Evolutionary conservation across 2,329 filamentous ascomycete species (phyloP).

Genomic region (Hypoxylon sp.): DNA sequence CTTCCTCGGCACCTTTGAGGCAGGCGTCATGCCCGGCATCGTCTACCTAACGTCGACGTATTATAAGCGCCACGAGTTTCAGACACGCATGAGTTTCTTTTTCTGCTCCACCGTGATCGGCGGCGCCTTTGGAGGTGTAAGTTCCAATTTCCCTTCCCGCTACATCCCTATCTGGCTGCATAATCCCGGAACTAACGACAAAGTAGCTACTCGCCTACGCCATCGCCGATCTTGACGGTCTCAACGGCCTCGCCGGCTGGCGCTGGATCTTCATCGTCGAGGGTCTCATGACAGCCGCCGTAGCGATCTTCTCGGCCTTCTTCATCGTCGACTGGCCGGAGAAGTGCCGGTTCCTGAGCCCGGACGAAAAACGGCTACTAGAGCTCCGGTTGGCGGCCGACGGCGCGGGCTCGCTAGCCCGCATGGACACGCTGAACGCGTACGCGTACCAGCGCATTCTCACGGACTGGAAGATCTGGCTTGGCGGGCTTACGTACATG

Average conservation of each 20-base stretch:
- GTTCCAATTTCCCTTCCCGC: slow-evolving; percentile 14
- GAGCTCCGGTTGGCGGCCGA: slow-evolving; percentile 49
- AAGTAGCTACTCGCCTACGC: slow-evolving; percentile 59
- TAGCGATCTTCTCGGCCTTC: slow-evolving; percentile 53
- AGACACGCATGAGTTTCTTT: slow-evolving; percentile 59
- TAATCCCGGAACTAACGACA: background rate
- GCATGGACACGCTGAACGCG: slow-evolving; percentile 50
- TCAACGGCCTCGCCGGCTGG: slow-evolving; percentile 58
- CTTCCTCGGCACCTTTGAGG: slow-evolving; percentile 60
- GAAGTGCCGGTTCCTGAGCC: slow-evolving; percentile 59
- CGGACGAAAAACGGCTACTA: slow-evolving; percentile 55
- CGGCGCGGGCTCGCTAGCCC: slow-evolving; percentile 41
- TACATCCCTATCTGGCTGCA: background rate
- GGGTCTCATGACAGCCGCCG: slow-evolving; percentile 53
- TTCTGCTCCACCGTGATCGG: slow-evolving; percentile 57
- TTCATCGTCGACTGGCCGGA: slow-evolving; percentile 64
- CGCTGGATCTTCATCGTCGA: slow-evolving; percentile 61
- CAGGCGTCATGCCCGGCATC: slow-evolving; percentile 60
- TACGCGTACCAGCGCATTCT: slow-evolving; percentile 49
- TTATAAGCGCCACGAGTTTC: slow-evolving; percentile 62
- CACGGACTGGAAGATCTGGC: slow-evolving; percentile 56
- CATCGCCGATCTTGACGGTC: slow-evolving; percentile 59
- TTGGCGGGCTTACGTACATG: slow-evolving; percentile 52
- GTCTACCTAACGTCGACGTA: slow-evolving; percentile 62
- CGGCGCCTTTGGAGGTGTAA: slow-evolving; percentile 58